phyloP scores from a whole-genome alignment of 2,329 filamentous ascomycete genomes.

The Microdochium trichocladiopsis region DNA sequence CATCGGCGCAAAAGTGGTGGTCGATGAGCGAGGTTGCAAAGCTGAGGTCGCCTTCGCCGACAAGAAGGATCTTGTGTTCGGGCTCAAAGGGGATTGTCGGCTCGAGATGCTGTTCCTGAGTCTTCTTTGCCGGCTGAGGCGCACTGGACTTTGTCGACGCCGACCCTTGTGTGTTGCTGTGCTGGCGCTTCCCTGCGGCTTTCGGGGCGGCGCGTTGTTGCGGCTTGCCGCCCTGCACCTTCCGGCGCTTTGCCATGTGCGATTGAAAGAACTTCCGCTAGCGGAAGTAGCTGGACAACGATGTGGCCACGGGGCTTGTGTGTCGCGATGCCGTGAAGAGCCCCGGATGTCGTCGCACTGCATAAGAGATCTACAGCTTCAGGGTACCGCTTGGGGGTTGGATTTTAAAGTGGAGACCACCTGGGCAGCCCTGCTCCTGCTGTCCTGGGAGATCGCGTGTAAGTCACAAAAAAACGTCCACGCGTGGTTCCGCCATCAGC shows the following conservation, averaged over 20 bases:
- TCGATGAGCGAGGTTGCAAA: constrained; percentile 62
- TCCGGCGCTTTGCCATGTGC: constrained; percentile 34
- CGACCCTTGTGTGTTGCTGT: constrained; percentile 2
- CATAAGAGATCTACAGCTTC: too few relatives aligned
- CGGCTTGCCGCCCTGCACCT: background rate
- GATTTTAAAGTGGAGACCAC: too few relatives aligned
- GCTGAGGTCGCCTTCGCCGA: constrained; percentile 78
- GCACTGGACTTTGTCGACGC: constrained; percentile 3
- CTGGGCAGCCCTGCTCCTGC: too few relatives aligned
- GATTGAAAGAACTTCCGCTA: constrained; percentile 2
- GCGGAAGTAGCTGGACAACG: too few relatives aligned
- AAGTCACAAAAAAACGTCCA: too few relatives aligned
- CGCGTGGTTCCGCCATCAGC: too few relatives aligned
- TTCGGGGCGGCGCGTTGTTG: background rate
- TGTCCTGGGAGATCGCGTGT: too few relatives aligned
- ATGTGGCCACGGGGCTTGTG: too few relatives aligned
- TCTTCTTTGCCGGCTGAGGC: constrained; percentile 9
- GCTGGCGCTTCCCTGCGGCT: background rate
- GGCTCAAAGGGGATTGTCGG: constrained; percentile 62
- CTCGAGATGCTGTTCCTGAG: constrained; percentile 20
- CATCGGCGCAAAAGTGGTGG: constrained; percentile 57
- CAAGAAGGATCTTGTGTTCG: constrained; percentile 62
- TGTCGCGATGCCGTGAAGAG: too few relatives aligned
- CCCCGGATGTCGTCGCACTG: too few relatives aligned
- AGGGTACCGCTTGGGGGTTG: too few relatives aligned